Evolutionary conservation across 129 eudicot species (phyloP), one percentile per base, ranked within the genome.

Genomic region (Lonicera japonica): DNA sequence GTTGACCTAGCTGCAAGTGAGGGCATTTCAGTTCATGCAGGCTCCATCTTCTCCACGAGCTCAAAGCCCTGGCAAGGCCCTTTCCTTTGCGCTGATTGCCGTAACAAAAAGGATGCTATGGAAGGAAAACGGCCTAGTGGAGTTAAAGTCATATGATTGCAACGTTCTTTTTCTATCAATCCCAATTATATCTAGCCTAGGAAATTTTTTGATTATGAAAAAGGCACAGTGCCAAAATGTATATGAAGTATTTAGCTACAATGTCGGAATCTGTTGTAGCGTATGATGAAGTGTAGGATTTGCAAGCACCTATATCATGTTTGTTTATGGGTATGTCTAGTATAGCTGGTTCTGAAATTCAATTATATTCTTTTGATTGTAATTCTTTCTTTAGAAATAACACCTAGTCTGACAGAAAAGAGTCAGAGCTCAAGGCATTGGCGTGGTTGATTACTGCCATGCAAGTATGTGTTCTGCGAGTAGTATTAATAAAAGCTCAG

Each of bases 1-100:
- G 76, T 77, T 16, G 94, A 91, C 75, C 81, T 87, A 19, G 90
- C 82, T 0, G 75, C 94, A 54, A 84, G 80, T 38, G 97, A 91
- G 55, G 95, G 97, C 18, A 75, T 91, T 67, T 91, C 97, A 0
- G 94, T 84, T 45, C 95, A 91, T 69, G 95, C 97, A 9, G 97
- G 95, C 68, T 87, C 97, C 25, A 79, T 87, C 45, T 86, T 86
- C 80, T 87, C 95, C 1, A 82, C 80, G 20, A 80, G 87, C 63
- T 79, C 95, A 56, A 87, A 77, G 62, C 97, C 95, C 0, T 91
- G 97, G 97, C 83, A 91, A 82, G 97, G 95, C 46, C 97, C 97
- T 66, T 91, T 91, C 66, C 85, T 87, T 0, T 91, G 97, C 60
- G 80, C 75, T 1, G 90, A 63, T 51, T 90, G 95, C 57, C 90